These are phyloP conservation scores for Canavalia ensiformis DNA, from an alignment of 306 rosid genomes.

Conservation along the genomic window DNA sequence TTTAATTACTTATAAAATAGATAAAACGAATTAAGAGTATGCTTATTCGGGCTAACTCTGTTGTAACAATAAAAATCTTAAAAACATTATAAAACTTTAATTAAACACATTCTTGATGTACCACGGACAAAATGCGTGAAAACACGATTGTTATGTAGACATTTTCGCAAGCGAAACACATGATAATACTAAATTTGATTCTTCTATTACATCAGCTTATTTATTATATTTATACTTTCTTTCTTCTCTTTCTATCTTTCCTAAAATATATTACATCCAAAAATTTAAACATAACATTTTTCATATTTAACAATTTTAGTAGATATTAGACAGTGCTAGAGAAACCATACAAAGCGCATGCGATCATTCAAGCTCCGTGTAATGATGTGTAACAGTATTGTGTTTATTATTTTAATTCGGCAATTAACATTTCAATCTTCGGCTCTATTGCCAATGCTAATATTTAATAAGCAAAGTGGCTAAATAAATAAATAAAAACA, in stretches of 20 bases:
- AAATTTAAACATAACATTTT: too few species aligned
- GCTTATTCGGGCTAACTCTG: background rate
- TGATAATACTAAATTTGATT: background rate
- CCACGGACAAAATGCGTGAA: background rate
- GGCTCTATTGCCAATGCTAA: background rate
- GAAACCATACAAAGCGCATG: background rate
- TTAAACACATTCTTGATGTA: background rate
- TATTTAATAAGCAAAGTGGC: background rate
- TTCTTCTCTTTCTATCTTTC: too few species aligned
- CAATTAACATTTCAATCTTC: slow-evolving; percentile 11
- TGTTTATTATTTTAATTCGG: slow-evolving; percentile 14
- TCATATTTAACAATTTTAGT: background rate
- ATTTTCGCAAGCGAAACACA: background rate
- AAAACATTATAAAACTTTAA: background rate
- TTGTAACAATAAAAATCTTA: background rate
- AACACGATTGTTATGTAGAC: background rate
- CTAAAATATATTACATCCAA: too few species aligned
- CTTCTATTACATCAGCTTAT: too few species aligned
- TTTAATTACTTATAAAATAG: background rate
- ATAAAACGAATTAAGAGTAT: background rate
- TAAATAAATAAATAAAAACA: background rate
- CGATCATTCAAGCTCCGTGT: background rate
- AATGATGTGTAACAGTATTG: background rate
- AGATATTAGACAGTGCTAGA: background rate
- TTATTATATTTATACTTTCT: too few species aligned